phyloP scores from a whole-genome alignment of 805 yeast species.

The Ogataea philodendri region DNA sequence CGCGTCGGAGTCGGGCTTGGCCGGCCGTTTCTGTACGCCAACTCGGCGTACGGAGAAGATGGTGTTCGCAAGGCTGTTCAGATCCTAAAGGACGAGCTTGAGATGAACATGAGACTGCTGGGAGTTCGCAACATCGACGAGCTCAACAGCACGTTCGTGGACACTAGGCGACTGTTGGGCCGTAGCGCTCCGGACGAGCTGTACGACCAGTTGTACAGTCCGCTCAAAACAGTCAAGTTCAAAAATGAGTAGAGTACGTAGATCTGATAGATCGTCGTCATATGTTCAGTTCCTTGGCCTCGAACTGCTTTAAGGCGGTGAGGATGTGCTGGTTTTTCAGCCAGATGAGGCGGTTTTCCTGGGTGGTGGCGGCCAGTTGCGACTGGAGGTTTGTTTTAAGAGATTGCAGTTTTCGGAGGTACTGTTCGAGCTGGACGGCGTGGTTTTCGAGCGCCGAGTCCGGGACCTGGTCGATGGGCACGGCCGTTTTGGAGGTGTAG shows the following conservation, averaged over 20 bases:
- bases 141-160: slow-evolving; percentile 60
- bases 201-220: slow-evolving; percentile 31
- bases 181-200: slow-evolving; percentile 34
- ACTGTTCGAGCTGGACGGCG: slow-evolving; percentile 21
- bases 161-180: slow-evolving; percentile 39
- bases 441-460: slow-evolving; percentile 17
- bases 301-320: slow-evolving; percentile 19
- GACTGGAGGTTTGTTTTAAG: slow-evolving; percentile 20
- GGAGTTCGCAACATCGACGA: slow-evolving; percentile 66
- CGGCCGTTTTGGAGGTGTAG: neutral
- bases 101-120: slow-evolving; percentile 73
- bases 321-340: slow-evolving; percentile 29
- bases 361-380: slow-evolving; percentile 22
- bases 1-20: slow-evolving; percentile 73
- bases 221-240: slow-evolving; percentile 31
- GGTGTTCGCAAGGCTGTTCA: slow-evolving; percentile 62
- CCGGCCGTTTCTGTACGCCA: slow-evolving; percentile 63
- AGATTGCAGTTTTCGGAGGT: slow-evolving; percentile 21
- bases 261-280: slow-evolving; percentile 1
- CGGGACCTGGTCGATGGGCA: slow-evolving; percentile 16
- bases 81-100: slow-evolving; percentile 65
- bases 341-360: slow-evolving; percentile 25
- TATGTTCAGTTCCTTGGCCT: slow-evolving; percentile 5
- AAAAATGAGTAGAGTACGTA: slow-evolving; percentile 28
- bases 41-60: slow-evolving; percentile 58